These are phyloP conservation scores for Cyclospora cayetanensis DNA, from an alignment of 169 alveolate species.

Conservation along the genomic window DNA sequence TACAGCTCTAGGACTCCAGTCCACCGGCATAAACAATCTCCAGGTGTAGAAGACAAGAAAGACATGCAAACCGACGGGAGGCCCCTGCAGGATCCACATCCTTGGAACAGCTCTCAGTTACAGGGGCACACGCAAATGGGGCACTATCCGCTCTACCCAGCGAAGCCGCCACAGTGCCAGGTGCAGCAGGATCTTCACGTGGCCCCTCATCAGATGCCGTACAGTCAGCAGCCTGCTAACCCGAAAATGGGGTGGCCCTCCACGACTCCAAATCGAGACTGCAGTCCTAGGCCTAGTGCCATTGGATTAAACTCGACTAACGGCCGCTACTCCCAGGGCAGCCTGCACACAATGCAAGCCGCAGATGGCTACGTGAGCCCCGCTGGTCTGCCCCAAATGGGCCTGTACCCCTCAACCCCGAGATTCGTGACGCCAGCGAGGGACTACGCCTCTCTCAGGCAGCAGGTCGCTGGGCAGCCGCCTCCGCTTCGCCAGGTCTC, in stretches of 20 bases:
- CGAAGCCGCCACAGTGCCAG: too few relatives aligned
- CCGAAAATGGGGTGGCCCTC: neutral
- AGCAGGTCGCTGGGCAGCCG: neutral
- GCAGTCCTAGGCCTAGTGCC: neutral
- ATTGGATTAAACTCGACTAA: neutral
- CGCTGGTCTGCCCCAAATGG: neutral
- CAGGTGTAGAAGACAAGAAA: neutral
- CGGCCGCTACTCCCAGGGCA: neutral
- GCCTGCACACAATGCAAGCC: neutral
- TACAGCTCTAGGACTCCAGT: neutral
- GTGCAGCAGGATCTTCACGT: too few relatives aligned
- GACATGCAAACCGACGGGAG: neutral
- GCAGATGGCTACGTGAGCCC: neutral
- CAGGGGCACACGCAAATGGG: too few relatives aligned
- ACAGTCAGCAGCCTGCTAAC: neutral
- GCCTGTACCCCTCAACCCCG: neutral
- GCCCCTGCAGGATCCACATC: too few relatives aligned
- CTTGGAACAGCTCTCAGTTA: too few relatives aligned
- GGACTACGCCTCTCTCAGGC: neutral
- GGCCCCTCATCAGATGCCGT: neutral
- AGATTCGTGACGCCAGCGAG: neutral
- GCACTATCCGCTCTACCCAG: too few relatives aligned
- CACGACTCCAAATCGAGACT: neutral
- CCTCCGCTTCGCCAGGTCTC: too few relatives aligned
- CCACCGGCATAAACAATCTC: neutral